Conservation (phyloP, 2,329 filamentous ascomycete species). For the Chalara sp. region DNA sequence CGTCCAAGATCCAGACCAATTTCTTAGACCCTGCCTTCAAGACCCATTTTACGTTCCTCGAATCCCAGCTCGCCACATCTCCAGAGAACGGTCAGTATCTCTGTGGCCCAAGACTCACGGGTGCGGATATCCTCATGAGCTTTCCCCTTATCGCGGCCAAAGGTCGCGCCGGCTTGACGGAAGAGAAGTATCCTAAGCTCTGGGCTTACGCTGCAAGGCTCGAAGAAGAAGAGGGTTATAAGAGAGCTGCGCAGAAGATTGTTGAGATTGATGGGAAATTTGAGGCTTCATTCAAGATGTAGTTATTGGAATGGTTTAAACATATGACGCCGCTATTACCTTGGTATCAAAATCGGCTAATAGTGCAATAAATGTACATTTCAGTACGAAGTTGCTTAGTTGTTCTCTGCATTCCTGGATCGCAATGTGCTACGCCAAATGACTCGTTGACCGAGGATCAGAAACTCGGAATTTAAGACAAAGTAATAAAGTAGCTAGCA, state of each 20-base stretch:
- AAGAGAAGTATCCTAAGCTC: slow-evolving; percentile 38
- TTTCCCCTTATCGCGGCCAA: slow-evolving; percentile 42
- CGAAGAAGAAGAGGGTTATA: slow-evolving; percentile 35
- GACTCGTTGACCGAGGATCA: too few relatives aligned
- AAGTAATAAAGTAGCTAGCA: too few relatives aligned
- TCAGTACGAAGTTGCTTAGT: too few relatives aligned
- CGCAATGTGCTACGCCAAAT: too few relatives aligned
- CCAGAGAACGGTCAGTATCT: slow-evolving; percentile 42
- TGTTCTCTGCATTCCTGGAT: too few relatives aligned
- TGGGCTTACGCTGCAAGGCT: slow-evolving; percentile 38
- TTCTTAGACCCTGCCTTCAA: slow-evolving; percentile 41
- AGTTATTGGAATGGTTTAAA: neutral
- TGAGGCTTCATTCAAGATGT: slow-evolving; percentile 10
- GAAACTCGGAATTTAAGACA: too few relatives aligned
- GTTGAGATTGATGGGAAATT: slow-evolving; percentile 33
- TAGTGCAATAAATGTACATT: too few relatives aligned
- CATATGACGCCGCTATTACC: too few relatives aligned
- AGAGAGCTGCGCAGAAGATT: slow-evolving; percentile 41
- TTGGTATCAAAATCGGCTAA: too few relatives aligned
- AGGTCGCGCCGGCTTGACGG: slow-evolving; percentile 27
- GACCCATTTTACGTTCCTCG: slow-evolving; percentile 42
- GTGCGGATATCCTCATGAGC: slow-evolving; percentile 45
- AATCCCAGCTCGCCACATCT: slow-evolving; percentile 38
- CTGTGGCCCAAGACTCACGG: slow-evolving; percentile 40
- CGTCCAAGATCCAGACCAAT: slow-evolving; percentile 34